Conservation (phyloP, 495 filamentous ascomycete genomes). For the Xylaria longipes region DNA sequence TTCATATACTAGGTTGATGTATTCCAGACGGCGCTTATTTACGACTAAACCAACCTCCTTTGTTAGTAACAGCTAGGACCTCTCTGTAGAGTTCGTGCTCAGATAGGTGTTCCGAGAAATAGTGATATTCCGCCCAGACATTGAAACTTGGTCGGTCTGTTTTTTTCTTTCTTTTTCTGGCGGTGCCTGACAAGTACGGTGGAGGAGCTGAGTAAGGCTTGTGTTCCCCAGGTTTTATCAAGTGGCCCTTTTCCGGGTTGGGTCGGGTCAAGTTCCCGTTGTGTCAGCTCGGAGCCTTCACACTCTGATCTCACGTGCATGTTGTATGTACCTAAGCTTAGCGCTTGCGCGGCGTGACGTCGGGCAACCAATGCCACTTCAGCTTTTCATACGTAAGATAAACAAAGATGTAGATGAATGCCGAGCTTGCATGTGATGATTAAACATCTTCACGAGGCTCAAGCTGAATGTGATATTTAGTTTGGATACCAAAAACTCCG, state of each 20-base stretch:
- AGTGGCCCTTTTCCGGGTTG: background rate
- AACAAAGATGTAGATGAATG: background rate
- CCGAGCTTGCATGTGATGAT: conserved; percentile 23
- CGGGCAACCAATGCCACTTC: conserved; percentile 6
- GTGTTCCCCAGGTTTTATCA: background rate
- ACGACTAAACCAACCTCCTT: background rate
- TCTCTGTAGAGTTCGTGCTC: background rate
- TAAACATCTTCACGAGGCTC: background rate
- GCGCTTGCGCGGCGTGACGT: conserved; percentile 14
- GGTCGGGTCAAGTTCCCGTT: background rate
- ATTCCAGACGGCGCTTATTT: background rate
- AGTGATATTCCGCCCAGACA: background rate
- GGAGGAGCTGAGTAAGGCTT: background rate
- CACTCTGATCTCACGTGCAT: conserved; percentile 5
- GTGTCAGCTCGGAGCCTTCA: background rate
- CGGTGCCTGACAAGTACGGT: background rate
- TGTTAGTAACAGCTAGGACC: background rate
- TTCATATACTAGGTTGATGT: background rate
- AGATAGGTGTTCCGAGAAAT: background rate
- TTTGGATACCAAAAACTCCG: background rate
- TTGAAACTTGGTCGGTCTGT: background rate
- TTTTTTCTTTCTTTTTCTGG: background rate
- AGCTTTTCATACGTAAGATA: background rate
- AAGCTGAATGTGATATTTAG: background rate
- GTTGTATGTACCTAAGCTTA: background rate